Conservation (phyloP, 495 filamentous ascomycete genomes). For the Chaetomium tenue region DNA sequence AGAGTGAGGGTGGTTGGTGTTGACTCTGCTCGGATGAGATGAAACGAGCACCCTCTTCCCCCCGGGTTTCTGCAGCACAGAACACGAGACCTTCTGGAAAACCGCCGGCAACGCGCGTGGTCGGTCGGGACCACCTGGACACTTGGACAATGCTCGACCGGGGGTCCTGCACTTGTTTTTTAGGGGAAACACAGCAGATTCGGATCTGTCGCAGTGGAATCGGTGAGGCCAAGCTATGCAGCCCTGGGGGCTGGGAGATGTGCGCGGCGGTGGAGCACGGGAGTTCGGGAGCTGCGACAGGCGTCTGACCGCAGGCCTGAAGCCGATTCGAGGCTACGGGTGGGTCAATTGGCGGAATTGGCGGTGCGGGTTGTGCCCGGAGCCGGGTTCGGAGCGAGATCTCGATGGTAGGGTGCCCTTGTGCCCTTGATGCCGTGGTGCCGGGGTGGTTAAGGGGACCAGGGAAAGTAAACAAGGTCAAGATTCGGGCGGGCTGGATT, state of each 20-base stretch:
- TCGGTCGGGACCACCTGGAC: constrained; percentile 17
- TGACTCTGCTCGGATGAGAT: constrained; percentile 11
- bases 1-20: background rate
- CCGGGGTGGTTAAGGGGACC: background rate
- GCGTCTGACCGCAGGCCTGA: constrained; percentile 27
- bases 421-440: background rate
- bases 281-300: constrained; percentile 20
- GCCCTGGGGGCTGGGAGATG: constrained; percentile 11
- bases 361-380: constrained; percentile 18
- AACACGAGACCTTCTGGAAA: constrained; percentile 16
- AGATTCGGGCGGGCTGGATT: constrained; percentile 19
- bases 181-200: constrained; percentile 19
- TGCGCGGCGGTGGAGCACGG: constrained; percentile 12
- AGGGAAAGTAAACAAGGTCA: constrained; percentile 15
- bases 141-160: constrained; percentile 16
- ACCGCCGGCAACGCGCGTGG: constrained; percentile 21
- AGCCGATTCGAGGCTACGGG: constrained; percentile 21
- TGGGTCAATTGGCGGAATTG: constrained; percentile 32
- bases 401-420: background rate
- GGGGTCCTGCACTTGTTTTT: constrained; percentile 27
- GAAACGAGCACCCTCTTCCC: constrained; percentile 4
- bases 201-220: constrained; percentile 14
- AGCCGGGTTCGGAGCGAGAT: constrained; percentile 19
- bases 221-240: constrained; percentile 17
- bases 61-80: constrained; percentile 18